phyloP scores from a whole-genome alignment of 2,329 filamentous ascomycete genomes.

The Bipolaris sorokiniana region DNA sequence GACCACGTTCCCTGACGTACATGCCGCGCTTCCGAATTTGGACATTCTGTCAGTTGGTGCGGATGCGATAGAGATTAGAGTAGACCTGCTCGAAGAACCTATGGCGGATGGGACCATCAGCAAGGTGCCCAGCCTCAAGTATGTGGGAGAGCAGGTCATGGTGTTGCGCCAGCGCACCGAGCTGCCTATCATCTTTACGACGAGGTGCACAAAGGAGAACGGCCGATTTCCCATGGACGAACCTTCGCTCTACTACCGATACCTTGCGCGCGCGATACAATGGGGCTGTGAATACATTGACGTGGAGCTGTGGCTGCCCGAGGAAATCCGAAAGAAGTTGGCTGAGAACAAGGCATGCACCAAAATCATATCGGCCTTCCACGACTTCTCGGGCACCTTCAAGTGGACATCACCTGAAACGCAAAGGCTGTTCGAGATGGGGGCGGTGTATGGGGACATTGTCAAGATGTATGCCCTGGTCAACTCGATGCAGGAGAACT shows the following conservation, averaged over 20 bases:
- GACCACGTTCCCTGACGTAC: conserved; percentile 86
- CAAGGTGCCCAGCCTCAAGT: conserved; percentile 76
- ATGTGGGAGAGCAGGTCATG: conserved; percentile 88
- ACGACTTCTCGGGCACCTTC: conserved; percentile 84
- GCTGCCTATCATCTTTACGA: conserved; percentile 89
- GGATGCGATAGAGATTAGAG: conserved; percentile 83
- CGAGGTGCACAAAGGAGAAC: conserved; percentile 80
- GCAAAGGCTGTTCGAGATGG: conserved; percentile 72
- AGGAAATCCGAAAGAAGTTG: conserved; percentile 71
- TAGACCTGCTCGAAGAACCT: conserved; percentile 79
- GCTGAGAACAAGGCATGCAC: conserved; percentile 76
- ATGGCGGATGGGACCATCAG: conserved; percentile 63
- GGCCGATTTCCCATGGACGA: conserved; percentile 85
- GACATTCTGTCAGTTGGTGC: conserved; percentile 87
- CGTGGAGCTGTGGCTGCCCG: conserved; percentile 85
- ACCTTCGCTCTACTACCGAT: conserved; percentile 74
- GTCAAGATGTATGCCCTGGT: conserved; percentile 91
- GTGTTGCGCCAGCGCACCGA: conserved; percentile 81
- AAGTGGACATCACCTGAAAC: conserved; percentile 80
- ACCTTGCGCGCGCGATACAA: conserved; percentile 82
- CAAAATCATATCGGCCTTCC: conserved; percentile 89
- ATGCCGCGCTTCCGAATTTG: conserved; percentile 80
- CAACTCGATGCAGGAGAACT: conserved; percentile 82
- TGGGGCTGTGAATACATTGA: conserved; percentile 92
- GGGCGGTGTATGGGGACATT: conserved; percentile 78